Base-by-base conservation (phyloP, 805 yeast genomes). In the Peterozyma xylosa region DNA sequence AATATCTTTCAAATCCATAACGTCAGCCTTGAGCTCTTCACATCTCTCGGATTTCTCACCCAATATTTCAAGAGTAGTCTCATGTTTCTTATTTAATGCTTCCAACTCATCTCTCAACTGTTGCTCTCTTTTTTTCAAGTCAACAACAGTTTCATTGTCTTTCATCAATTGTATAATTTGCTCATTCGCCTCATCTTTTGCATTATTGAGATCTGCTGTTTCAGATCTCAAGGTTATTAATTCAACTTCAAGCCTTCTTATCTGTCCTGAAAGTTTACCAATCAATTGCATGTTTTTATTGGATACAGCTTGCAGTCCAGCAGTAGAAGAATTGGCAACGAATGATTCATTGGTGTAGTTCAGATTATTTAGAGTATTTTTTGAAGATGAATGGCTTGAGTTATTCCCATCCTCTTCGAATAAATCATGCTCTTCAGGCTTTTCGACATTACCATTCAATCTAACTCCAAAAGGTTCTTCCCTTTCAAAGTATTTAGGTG, bases 1-100 rank as follows among this genome's bases (percentile, higher is more conserved):
- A 68, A 93, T 68, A 39, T 86, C 95, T 62, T 93, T 93, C 62
- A 91, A 70, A 62, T 93, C 99, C 4, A 70, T 73, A 14, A 93
- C 91, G 56, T 93, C 99, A 7, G 95, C 96, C 50, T 72, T 74
- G 38, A 93, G 70, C 60, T 93, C 99, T 45, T 80, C 85, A 5
- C 86, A 91, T 49, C 70, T 73, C 58, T 95, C 99, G 5, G 87
- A 73, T 58, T 89, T 89, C 57, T 90, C 96, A 5, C 96, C 96
- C 13, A 91, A 68, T 45, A 86, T 57, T 52, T 80, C 85, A 38
- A 89, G 63, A 40, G 86, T 74, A 5, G 82, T 76, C 44, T 73
- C 70, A 7, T 60, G 54, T 42, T 64, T 63, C 16, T 59, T 54
- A 14, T 67, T 70, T 38, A 78, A 47, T 18, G 63, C 68, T 0